These are phyloP conservation scores for Isoetes taiwanensis DNA, from an alignment of 75 land plant genomes.

Conservation along the genomic window DNA sequence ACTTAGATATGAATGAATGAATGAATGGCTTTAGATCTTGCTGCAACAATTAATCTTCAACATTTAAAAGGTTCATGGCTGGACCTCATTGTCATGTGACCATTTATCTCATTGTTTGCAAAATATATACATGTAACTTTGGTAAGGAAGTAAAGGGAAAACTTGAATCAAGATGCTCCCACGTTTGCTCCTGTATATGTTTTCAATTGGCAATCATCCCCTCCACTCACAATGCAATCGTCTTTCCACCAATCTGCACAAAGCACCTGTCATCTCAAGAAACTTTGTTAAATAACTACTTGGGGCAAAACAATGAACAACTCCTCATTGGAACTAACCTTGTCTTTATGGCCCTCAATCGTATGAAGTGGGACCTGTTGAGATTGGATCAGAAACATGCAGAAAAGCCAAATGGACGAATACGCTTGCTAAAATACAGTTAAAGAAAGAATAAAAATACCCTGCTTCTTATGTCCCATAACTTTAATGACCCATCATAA, in stretches of 20 bases:
- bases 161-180: too few species aligned
- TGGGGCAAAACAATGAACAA: too few species aligned
- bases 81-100: too few species aligned
- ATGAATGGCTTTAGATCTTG: too few species aligned
- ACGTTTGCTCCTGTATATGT: too few species aligned
- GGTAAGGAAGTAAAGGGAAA: too few species aligned
- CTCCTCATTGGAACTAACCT: conserved; percentile 40
- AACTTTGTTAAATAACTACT: too few species aligned
- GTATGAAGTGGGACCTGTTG: conserved; percentile 56
- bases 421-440: not conserved
- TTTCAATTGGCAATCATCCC: conserved; percentile 59
- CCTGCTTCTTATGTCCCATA: conserved; percentile 85
- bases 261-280: conserved; percentile 62
- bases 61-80: too few species aligned
- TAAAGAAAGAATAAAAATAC: conserved; percentile 24
- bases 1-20: too few species aligned
- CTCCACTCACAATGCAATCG: conserved; percentile 67
- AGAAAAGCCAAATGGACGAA: not conserved
- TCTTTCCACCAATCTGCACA: conserved; percentile 92
- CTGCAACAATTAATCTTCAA: too few species aligned
- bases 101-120: too few species aligned
- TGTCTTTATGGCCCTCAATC: conserved; percentile 54
- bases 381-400: not conserved
- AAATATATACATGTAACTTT: too few species aligned
- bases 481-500: conserved; percentile 79